Evolutionary conservation across 1,139 yeast species (phyloP).

Genomic region (Kurtzmaniella natalensis): DNA sequence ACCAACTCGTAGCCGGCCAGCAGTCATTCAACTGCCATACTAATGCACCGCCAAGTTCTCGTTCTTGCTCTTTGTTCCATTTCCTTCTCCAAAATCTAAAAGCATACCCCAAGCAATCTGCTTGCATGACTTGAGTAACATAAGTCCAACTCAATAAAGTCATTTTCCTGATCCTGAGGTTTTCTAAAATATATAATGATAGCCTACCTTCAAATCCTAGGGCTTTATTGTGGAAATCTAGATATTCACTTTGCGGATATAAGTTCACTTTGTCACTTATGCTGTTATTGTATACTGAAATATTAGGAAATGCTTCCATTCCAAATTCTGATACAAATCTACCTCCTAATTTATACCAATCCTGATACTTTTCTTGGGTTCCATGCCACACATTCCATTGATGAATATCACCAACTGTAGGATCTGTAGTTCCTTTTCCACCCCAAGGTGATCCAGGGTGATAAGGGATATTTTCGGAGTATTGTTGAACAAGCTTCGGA

Average conservation of each 20-base stretch:
- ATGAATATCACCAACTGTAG: slow-evolving; percentile 40
- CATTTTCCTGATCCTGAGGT: slow-evolving; percentile 26
- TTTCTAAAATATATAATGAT: slow-evolving; percentile 42
- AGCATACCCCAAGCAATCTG: slow-evolving; percentile 46
- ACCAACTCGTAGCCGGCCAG: slow-evolving; percentile 49
- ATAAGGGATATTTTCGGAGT: slow-evolving; percentile 26
- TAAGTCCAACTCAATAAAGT: slow-evolving; percentile 41
- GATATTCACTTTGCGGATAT: slow-evolving; percentile 31
- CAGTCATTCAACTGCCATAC: slow-evolving; percentile 53
- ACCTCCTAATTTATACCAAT: slow-evolving; percentile 36
- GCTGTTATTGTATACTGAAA: slow-evolving; percentile 22
- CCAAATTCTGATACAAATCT: slow-evolving; percentile 47
- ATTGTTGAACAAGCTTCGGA: slow-evolving; percentile 24
- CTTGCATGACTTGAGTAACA: slow-evolving; percentile 46
- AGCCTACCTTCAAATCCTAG: slow-evolving; percentile 42
- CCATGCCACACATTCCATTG: slow-evolving; percentile 54
- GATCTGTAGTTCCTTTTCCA: slow-evolving; percentile 27
- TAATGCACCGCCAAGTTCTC: slow-evolving; percentile 37
- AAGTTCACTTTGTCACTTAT: slow-evolving; percentile 28
- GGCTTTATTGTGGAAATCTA: slow-evolving; percentile 41
- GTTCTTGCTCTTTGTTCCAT: slow-evolving; percentile 27
- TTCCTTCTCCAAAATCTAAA: slow-evolving; percentile 43
- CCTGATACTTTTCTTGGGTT: slow-evolving; percentile 37
- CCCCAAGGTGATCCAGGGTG: slow-evolving; percentile 44
- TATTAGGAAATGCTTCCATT: slow-evolving; percentile 37